Conservation (phyloP, 345 rosid species). For the Citrus glauca region DNA sequence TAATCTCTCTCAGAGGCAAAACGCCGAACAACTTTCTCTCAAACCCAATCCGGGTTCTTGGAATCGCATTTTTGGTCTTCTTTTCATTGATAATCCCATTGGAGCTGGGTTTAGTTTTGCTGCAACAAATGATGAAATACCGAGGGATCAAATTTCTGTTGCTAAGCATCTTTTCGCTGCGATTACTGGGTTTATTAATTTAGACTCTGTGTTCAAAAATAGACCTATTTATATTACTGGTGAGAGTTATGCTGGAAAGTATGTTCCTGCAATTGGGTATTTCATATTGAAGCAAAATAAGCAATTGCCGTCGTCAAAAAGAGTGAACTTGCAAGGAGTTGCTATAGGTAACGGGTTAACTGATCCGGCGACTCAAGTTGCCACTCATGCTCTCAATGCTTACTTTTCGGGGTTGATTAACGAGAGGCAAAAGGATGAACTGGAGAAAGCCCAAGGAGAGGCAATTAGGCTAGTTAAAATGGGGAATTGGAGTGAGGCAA, state of each 20-base stretch:
- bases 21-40: slow-evolving; percentile 23
- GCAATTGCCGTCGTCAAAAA: slow-evolving; percentile 19
- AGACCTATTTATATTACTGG: slow-evolving; percentile 69
- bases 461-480: slow-evolving; percentile 34
- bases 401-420: slow-evolving; percentile 64
- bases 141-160: slow-evolving; percentile 49
- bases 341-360: slow-evolving; percentile 84
- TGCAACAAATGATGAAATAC: slow-evolving; percentile 48
- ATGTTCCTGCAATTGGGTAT: slow-evolving; percentile 75
- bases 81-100: slow-evolving; percentile 78
- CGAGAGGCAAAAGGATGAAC: slow-evolving; percentile 52
- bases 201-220: slow-evolving; percentile 34
- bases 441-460: slow-evolving; percentile 52
- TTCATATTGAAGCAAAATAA: slow-evolving; percentile 50
- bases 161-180: slow-evolving; percentile 67
- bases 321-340: slow-evolving; percentile 55
- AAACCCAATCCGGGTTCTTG: slow-evolving; percentile 63
- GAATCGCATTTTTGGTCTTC: slow-evolving; percentile 75
- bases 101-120: slow-evolving; percentile 87
- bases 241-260: slow-evolving; percentile 85
- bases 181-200: slow-evolving; percentile 41
- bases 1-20: slow-evolving; percentile 22
- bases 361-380: slow-evolving; percentile 56
- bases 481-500: slow-evolving; percentile 59
- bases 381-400: slow-evolving; percentile 51